phyloP scores from a whole-genome alignment of 768 basidiomycete species.

The Aureoboletus auriporus region DNA sequence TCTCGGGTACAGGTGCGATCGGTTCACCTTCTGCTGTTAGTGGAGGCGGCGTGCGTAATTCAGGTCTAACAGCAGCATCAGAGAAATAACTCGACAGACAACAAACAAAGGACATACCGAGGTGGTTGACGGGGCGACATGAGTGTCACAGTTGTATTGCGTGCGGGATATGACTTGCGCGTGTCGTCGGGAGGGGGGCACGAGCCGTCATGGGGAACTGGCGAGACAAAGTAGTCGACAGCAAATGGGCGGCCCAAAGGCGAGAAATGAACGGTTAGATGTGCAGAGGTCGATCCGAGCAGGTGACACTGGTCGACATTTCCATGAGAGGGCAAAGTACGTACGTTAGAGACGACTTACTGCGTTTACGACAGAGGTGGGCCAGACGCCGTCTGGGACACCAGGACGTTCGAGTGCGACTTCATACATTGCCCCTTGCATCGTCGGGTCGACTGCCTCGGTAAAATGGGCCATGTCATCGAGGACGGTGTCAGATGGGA shows the following conservation, averaged over 20 bases:
- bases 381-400: slow-evolving; percentile 32
- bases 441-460: slow-evolving; percentile 34
- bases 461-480: slow-evolving; percentile 47
- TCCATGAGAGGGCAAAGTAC: slow-evolving; percentile 21
- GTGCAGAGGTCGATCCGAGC: slow-evolving; percentile 46
- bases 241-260: slow-evolving; percentile 50
- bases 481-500: slow-evolving; percentile 38
- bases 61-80: slow-evolving; percentile 45
- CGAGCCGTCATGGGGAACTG: slow-evolving; percentile 63
- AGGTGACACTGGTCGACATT: slow-evolving; percentile 60
- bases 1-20: slow-evolving; percentile 58
- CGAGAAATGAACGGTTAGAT: slow-evolving; percentile 52
- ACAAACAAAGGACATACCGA: slow-evolving; percentile 38
- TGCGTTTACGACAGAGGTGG: slow-evolving; percentile 35
- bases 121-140: slow-evolving; percentile 48
- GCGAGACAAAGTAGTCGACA: slow-evolving; percentile 68
- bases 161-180: slow-evolving; percentile 26
- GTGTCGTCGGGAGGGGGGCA: slow-evolving; percentile 39
- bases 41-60: slow-evolving; percentile 63
- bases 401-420: slow-evolving; percentile 57
- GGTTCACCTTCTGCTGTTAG: slow-evolving; percentile 64
- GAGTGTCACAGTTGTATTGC: slow-evolving; percentile 54
- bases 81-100: neutral
- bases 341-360: slow-evolving; percentile 57
- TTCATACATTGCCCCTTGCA: slow-evolving; percentile 58